These are phyloP conservation scores for Colletotrichum liriopes DNA, from an alignment of 2,329 filamentous ascomycete species.

Conservation along the genomic window DNA sequence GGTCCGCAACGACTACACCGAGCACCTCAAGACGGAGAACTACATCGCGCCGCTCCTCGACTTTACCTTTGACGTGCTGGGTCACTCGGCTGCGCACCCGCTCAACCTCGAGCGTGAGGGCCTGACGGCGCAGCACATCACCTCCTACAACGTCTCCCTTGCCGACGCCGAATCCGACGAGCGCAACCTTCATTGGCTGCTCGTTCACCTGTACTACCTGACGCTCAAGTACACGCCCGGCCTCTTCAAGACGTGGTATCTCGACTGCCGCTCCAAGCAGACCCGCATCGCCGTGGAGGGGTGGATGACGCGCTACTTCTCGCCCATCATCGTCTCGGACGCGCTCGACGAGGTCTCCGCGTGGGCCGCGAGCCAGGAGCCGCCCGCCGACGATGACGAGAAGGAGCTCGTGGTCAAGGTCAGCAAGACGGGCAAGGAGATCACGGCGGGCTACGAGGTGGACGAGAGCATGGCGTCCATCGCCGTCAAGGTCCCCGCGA, in stretches of 20 bases:
- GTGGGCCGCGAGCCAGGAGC: slow-evolving; percentile 74
- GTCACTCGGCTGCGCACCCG: slow-evolving; percentile 81
- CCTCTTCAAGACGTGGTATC: slow-evolving; percentile 87
- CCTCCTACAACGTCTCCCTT: slow-evolving; percentile 66
- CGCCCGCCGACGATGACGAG: slow-evolving; percentile 64
- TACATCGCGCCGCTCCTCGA: slow-evolving; percentile 79
- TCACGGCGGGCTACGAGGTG: slow-evolving; percentile 87
- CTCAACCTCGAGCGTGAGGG: slow-evolving; percentile 80
- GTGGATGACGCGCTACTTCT: slow-evolving; percentile 91
- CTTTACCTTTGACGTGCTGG: slow-evolving; percentile 88
- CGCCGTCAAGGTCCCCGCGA: slow-evolving; percentile 82
- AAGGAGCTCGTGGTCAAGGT: slow-evolving; percentile 78
- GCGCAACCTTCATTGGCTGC: slow-evolving; percentile 84
- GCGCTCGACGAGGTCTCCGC: slow-evolving; percentile 77
- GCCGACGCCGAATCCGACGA: slow-evolving; percentile 75
- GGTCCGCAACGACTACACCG: slow-evolving; percentile 85
- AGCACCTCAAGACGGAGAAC: slow-evolving; percentile 82
- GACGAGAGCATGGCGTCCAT: slow-evolving; percentile 91
- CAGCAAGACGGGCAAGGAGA: slow-evolving; percentile 79
- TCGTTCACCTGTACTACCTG: slow-evolving; percentile 89
- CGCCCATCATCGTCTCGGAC: slow-evolving; percentile 77
- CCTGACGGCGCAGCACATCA: slow-evolving; percentile 72
- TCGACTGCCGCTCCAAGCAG: slow-evolving; percentile 84
- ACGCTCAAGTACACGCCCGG: slow-evolving; percentile 83
- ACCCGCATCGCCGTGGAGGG: slow-evolving; percentile 84